These are phyloP conservation scores for Globisporangium uncinulatum DNA, from an alignment of 352 stramenopile species.

Conservation along the genomic window DNA sequence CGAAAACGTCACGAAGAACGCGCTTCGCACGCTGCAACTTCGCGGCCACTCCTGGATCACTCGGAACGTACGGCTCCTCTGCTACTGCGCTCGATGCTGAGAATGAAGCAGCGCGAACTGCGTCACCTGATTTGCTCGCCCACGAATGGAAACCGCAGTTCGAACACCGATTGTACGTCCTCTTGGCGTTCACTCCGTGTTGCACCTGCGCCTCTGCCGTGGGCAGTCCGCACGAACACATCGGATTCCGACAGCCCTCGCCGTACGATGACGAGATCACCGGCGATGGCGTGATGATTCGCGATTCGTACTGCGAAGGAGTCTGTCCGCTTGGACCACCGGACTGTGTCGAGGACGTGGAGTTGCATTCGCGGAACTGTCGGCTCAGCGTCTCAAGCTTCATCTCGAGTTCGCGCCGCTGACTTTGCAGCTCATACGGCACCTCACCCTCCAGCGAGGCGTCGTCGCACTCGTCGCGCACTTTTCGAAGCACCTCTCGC, in stretches of 20 bases:
- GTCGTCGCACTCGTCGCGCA: constrained; percentile 80
- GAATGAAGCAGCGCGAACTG: constrained; percentile 7
- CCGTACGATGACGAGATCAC: constrained; percentile 7
- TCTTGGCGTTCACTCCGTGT: constrained; percentile 57
- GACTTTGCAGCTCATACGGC: constrained; percentile 35
- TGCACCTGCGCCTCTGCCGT: constrained; percentile 58
- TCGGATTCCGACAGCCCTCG: constrained; percentile 17
- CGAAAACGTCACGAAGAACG: constrained; percentile 90
- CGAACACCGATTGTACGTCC: constrained; percentile 65
- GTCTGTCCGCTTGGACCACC: constrained; percentile 10
- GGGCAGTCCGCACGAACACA: constrained; percentile 56
- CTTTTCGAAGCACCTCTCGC: constrained; percentile 48
- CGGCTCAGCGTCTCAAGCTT: constrained; percentile 55
- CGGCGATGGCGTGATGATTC: background rate
- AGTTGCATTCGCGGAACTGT: constrained; percentile 55
- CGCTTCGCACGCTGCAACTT: constrained; percentile 71
- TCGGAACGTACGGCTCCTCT: constrained; percentile 34
- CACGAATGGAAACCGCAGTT: constrained; percentile 78
- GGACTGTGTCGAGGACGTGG: constrained; percentile 10
- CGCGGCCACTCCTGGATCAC: constrained; percentile 38
- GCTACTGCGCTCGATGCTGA: constrained; percentile 7
- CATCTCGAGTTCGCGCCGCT: constrained; percentile 45
- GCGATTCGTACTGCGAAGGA: constrained; percentile 14
- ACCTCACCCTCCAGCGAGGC: constrained; percentile 76
- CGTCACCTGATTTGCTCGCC: constrained; percentile 26